A percentile compares a stretch with the other conserved stretches of the same genome.
phyloP scores from a whole-genome alignment of 768 basidiomycete species.

The Amanita muscaria region DNA sequence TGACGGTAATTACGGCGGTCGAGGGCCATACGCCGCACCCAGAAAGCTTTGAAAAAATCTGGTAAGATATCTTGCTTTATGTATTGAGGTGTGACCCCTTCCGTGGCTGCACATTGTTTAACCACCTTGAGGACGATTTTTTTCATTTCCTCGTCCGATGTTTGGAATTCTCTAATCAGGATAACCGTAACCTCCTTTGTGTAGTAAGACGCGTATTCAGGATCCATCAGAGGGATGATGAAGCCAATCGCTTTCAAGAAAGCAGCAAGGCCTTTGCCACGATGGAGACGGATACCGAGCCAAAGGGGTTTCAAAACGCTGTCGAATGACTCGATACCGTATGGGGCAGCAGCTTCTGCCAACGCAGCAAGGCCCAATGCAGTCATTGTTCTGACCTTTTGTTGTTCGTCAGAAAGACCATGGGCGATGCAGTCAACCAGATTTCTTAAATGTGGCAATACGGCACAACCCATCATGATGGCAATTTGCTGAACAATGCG shows the following conservation, averaged over 20 bases:
- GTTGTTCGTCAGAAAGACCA: conserved; percentile 88
- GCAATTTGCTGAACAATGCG: conserved; percentile 99
- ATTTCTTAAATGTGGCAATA: conserved; percentile 93
- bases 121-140: conserved; percentile 99
- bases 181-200: conserved; percentile 97
- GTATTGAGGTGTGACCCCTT: conserved; percentile 92
- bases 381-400: conserved; percentile 95
- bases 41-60: conserved; percentile 99
- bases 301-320: conserved; percentile 92
- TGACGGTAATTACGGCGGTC: conserved; percentile 94
- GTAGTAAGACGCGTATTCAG: conserved; percentile 98
- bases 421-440: conserved; percentile 94
- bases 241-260: conserved; percentile 98
- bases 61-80: conserved; percentile 97
- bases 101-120: conserved; percentile 97
- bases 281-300: conserved; percentile 90
- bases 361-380: conserved; percentile 87
- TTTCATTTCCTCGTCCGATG: conserved; percentile 99
- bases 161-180: conserved; percentile 97
- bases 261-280: conserved; percentile 90
- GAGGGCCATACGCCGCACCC: conserved; percentile 96
- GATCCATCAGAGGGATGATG: conserved; percentile 99
- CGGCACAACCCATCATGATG: conserved; percentile 99
- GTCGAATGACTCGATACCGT: conserved; percentile 99
- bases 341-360: conserved; percentile 95